A percentile compares a stretch with the other conserved stretches of the same genome.
phyloP scores from a whole-genome alignment of 352 stramenopile genomes.

The Thraustotheca clavata region DNA sequence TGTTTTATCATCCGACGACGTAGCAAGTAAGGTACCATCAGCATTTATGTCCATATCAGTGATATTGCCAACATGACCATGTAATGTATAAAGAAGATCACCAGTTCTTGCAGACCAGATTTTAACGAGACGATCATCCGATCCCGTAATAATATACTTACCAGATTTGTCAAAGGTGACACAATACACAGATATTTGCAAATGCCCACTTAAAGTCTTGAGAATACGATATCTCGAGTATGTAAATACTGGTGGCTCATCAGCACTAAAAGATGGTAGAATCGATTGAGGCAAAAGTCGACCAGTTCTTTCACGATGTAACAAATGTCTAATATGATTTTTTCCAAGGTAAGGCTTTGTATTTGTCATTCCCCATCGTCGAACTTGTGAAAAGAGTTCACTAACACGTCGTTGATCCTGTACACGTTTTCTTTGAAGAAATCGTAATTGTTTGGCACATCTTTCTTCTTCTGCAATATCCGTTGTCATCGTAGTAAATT shows the following conservation, averaged over 20 bases:
- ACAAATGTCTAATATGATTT: constrained; percentile 52
- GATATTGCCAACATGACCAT: constrained; percentile 83
- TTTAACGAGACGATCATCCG: constrained; percentile 96
- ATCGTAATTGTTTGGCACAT: constrained; percentile 11
- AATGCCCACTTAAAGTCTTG: constrained; percentile 88
- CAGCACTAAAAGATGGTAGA: not conserved
- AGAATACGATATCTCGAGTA: constrained; percentile 72
- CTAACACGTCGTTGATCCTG: constrained; percentile 30
- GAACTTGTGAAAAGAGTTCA: constrained; percentile 32
- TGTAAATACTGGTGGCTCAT: constrained; percentile 40
- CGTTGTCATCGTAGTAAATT: not conserved
- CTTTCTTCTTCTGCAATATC: constrained; percentile 22
- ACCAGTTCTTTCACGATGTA: constrained; percentile 42
- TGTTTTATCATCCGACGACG: constrained; percentile 84
- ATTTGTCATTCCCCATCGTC: constrained; percentile 36
- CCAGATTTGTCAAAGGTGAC: constrained; percentile 93
- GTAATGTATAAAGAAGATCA: constrained; percentile 70
- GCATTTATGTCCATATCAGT: constrained; percentile 84
- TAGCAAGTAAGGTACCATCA: constrained; percentile 70
- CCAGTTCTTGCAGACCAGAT: constrained; percentile 90
- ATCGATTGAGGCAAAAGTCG: constrained; percentile 10
- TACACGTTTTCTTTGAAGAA: not conserved
- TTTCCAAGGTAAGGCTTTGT: constrained; percentile 34
- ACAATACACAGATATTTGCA: constrained; percentile 93
- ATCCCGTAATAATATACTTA: constrained; percentile 94